Evolutionary conservation across 2,329 filamentous ascomycete species (phyloP), one percentile per base, ranked within the genome.

Genomic region (Parastagonospora nodorum): DNA sequence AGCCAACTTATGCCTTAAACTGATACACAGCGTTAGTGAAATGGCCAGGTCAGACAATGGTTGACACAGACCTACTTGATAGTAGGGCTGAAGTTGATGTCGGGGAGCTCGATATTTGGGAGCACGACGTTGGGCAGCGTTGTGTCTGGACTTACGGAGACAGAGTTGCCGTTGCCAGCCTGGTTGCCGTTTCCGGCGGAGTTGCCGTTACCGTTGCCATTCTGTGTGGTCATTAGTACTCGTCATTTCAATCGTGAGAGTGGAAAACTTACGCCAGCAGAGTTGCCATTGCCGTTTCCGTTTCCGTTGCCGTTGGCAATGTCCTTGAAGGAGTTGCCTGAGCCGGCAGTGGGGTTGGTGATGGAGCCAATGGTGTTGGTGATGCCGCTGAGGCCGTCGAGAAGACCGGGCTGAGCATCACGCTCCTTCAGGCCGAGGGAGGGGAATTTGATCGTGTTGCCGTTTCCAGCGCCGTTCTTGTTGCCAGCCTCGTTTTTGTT

Each of bases 151-250:
- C 44, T 51, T 50, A 62, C 43, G 35, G 47, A 54, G 19, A 57
- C 29, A 12, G 41, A 38, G 43, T 62, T 58, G n/a, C 50, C 57
- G 40, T 48, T 54, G 28, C 36, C 47, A 10, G 41, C 48, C 29
- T 33, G 4, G 51, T 51, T 56, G 28, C 36, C 27, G 44, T 19
- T 48, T 24, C 46, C 54, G 2, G 39, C 44, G 1, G 35, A 44
- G 40, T 55, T 58, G 41, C 45, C 45, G 30, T 58, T 60, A 5
- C 51, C 54, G 24, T 53, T 55, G 12, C 27, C 33, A 31, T 50
- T 48, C 19, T 44, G 45, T 39, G 27, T 33, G n/a, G 33, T 47
- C n/a, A 35, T 51, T 45, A 29, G 32, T 29, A 27, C n/a, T 1
- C 10, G 32, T 38, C 12, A 16, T 11, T 7, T 11, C 3, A n/a